These are phyloP conservation scores for Quercus parvula DNA, from an alignment of 306 rosid genomes.

Conservation along the genomic window DNA sequence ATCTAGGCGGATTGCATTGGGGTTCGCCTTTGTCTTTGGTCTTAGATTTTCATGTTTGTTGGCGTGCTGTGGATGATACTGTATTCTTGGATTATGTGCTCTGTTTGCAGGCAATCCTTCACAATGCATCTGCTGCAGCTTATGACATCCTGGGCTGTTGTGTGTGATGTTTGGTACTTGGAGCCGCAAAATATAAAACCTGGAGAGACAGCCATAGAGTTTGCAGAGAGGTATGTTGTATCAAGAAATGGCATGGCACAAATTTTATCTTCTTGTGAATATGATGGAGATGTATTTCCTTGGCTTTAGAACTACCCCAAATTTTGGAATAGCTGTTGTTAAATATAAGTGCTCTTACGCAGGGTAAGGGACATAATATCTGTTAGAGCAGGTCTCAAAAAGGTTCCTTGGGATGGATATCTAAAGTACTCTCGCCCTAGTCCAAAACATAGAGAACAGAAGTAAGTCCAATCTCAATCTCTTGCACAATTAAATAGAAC, in stretches of 20 bases:
- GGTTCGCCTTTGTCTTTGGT: not conserved
- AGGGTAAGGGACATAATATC: constrained; percentile 93
- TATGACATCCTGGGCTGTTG: constrained; percentile 99
- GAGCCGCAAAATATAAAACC: constrained; percentile 86
- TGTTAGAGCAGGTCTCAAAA: constrained; percentile 85
- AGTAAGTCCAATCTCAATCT: constrained; percentile 36
- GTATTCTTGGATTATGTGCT: not conserved
- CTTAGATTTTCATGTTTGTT: not conserved
- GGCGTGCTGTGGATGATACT: not conserved
- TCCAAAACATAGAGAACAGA: constrained; percentile 81
- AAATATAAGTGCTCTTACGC: constrained; percentile 17
- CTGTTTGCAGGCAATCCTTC: constrained; percentile 84
- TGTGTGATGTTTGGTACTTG: constrained; percentile 98
- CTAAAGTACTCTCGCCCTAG: constrained; percentile 95
- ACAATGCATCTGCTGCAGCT: constrained; percentile 91
- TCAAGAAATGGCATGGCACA: not conserved
- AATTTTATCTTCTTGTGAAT: not conserved
- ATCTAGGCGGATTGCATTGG: not conserved
- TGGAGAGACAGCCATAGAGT: constrained; percentile 92
- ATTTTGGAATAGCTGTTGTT: not conserved
- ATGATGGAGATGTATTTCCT: not conserved
- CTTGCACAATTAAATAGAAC: not conserved
- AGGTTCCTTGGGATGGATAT: constrained; percentile 98
- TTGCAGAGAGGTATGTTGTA: constrained; percentile 79
- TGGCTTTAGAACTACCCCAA: constrained; percentile 1